Conservation (phyloP, 495 filamentous ascomycete genomes). For the Neurospora sp. region DNA sequence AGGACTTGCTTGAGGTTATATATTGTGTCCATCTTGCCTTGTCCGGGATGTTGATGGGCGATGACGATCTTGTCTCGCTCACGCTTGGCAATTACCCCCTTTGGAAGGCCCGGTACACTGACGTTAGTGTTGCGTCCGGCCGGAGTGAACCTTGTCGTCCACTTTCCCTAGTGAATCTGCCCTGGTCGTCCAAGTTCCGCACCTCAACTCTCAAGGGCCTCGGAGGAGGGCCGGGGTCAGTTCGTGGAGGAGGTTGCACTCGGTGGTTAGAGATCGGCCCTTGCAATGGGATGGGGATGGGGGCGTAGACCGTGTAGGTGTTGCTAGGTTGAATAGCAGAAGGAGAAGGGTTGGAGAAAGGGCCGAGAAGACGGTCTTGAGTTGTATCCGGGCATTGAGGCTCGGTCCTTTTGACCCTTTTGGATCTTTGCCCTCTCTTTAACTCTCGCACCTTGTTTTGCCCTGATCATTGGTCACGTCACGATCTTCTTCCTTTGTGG, state of each 20-base stretch:
- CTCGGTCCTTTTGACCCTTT: neutral
- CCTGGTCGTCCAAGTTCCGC: neutral
- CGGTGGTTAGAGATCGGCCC: neutral
- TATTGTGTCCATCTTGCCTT: neutral
- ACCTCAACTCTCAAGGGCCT: neutral
- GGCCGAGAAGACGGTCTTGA: neutral
- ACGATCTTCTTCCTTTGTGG: neutral
- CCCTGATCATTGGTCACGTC: neutral
- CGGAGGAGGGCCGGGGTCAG: neutral
- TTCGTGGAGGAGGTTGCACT: neutral
- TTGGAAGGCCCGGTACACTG: neutral
- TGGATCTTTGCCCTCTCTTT: neutral
- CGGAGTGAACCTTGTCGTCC: neutral
- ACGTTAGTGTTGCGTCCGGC: neutral
- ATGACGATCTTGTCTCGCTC: neutral
- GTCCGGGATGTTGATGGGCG: neutral
- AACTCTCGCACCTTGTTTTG: neutral
- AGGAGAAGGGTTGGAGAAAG: neutral
- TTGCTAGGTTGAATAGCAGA: neutral
- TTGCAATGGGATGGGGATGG: neutral
- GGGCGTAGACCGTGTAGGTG: neutral
- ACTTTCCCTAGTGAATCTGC: neutral
- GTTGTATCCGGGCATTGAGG: neutral
- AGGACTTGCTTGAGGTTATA: slow-evolving; percentile 4
- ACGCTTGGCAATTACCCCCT: neutral